Evolutionary conservation across 164 flowering plant genomes (phyloP), one percentile per base, ranked within the genome.

Genomic region (Warburgia ugandensis): DNA sequence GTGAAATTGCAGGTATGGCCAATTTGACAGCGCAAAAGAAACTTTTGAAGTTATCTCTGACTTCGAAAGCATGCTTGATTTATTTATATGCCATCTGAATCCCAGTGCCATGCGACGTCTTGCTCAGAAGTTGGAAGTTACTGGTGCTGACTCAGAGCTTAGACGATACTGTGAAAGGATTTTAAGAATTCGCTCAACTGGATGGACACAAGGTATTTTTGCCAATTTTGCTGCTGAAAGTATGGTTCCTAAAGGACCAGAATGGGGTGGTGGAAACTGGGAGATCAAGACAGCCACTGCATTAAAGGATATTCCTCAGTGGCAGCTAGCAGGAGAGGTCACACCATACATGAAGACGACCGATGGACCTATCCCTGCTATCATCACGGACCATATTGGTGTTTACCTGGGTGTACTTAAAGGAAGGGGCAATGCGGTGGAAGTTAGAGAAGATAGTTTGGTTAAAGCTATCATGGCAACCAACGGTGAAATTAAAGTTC

Each of bases 221-320:
- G 99, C 99, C 41, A 89, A 94, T 51, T 89, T 89, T 76, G 97
- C 99, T 52, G 99, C 99, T 37, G 99, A 94, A 75, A 94, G 96
- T 58, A 79, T 94, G 99, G 84, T 89, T 54, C 99, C 99, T 8
- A 89, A 94, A 66, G 99, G 99, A 40, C 77, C 92, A 36, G 99
- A 94, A 70, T 94, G 99, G 99, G 99, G 97, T 56, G 99, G 99
- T 56, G 99, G 96, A 25, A 89, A 94, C 77, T 94, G 99, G 99
- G 99, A 94, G 60, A 89, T 94, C 62, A 94, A 89, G 67, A 94
- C 97, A 29, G 92, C 94, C 3, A 71, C 67, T 40, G 73, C 67
- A 53, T 44, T 75, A 59, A 94, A 94, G 73, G 72, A 52, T 57
- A 84, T 86, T 63, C 96, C 97, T 55, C 89, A 86, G 63, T 94